These are phyloP conservation scores for Flaveria bidentis DNA, from an alignment of 129 eudicot genomes.

Conservation along the genomic window DNA sequence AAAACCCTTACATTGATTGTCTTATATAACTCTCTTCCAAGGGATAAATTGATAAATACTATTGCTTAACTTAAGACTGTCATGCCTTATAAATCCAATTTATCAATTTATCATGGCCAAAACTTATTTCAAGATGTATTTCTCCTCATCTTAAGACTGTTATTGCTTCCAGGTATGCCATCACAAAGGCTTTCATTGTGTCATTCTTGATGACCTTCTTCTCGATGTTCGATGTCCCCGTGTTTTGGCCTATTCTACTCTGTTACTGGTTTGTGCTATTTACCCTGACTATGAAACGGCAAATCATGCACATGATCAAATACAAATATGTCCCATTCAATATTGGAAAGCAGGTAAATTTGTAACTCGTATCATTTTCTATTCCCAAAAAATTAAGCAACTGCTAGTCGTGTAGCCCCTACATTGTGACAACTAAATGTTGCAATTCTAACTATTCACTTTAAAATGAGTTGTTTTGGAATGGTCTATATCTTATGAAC, in stretches of 20 bases:
- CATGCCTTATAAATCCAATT: too few relatives aligned
- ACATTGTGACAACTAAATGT: neutral
- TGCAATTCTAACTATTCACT: neutral
- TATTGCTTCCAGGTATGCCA: conserved; percentile 33
- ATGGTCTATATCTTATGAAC: neutral
- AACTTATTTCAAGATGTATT: neutral
- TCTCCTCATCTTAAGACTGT: neutral
- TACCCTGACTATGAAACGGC: conserved; percentile 46
- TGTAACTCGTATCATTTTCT: neutral
- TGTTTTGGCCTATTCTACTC: conserved; percentile 45
- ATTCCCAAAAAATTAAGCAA: neutral
- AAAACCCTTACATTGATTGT: conserved; percentile 2
- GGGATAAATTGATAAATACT: conserved; percentile 7
- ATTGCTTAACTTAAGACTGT: neutral
- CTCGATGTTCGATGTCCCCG: conserved; percentile 47
- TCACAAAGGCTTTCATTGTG: conserved; percentile 66
- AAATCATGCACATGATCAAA: conserved; percentile 48
- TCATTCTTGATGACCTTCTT: conserved; percentile 51
- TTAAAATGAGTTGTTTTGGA: neutral
- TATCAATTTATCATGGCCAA: too few relatives aligned
- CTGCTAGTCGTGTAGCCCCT: neutral
- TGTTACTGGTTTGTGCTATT: conserved; percentile 44
- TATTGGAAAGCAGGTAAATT: conserved; percentile 49
- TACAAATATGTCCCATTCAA: conserved; percentile 44
- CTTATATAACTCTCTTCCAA: too few relatives aligned